A percentile compares a stretch with the other conserved stretches of the same genome.
Conservation (phyloP, 169 alveolate species). For the Perkinsus marinus region DNA sequence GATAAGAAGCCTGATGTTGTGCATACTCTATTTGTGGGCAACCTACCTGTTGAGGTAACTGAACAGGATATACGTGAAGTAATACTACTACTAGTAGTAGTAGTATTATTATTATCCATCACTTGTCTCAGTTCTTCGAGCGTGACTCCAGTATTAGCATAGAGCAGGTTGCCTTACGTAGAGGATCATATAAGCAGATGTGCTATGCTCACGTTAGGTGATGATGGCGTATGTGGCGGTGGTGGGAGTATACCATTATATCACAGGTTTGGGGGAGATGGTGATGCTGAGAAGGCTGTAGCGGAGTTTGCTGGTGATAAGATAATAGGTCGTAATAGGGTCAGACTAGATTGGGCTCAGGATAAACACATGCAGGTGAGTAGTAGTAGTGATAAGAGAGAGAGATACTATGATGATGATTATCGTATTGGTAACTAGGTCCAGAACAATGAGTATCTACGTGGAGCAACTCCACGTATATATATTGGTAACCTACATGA, state of each 20-base stretch:
- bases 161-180: background rate
- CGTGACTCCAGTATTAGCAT: background rate
- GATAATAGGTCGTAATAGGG: background rate
- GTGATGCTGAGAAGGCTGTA: background rate
- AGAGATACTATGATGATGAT: background rate
- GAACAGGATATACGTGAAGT: background rate
- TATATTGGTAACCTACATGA: background rate
- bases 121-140: background rate
- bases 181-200: background rate
- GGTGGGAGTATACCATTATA: background rate
- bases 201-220: background rate
- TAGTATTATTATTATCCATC: background rate
- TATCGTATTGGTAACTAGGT: too few relatives aligned
- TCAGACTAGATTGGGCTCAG: background rate
- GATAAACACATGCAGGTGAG: background rate
- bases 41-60: background rate
- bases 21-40: background rate
- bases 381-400: background rate
- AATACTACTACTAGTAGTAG: background rate
- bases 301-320: background rate
- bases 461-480: background rate
- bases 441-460: background rate
- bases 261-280: background rate
- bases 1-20: background rate
- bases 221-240: background rate